These are phyloP conservation scores for Penicillium malachiteum DNA, from an alignment of 495 filamentous ascomycete genomes.

Conservation along the genomic window DNA sequence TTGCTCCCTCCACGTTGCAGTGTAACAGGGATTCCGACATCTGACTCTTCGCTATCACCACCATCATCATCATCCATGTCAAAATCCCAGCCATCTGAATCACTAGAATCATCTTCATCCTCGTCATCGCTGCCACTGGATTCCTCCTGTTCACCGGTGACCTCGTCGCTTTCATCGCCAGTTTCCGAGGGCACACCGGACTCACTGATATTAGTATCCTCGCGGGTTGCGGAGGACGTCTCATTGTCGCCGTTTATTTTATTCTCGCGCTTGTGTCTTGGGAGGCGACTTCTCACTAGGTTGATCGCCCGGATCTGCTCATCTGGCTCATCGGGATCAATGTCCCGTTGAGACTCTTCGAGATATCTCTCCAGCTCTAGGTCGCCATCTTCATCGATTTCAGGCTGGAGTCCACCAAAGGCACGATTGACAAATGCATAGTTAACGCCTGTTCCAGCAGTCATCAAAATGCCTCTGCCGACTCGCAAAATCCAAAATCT, in stretches of 20 bases:
- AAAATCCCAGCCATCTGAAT: slow-evolving; percentile 26
- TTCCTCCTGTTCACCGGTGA: background rate
- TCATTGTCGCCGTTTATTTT: background rate
- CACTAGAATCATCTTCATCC: slow-evolving; percentile 25
- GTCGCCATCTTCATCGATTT: slow-evolving; percentile 35
- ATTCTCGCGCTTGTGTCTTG: background rate
- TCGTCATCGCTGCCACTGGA: slow-evolving; percentile 20
- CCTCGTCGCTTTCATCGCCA: too few species aligned
- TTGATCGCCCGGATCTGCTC: slow-evolving; percentile 35
- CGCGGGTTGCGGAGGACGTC: background rate
- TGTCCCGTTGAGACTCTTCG: slow-evolving; percentile 38
- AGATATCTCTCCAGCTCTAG: slow-evolving; percentile 32
- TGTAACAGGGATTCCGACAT: slow-evolving; percentile 23
- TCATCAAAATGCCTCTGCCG: slow-evolving; percentile 61
- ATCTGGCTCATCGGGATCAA: slow-evolving; percentile 43
- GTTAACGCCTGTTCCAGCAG: slow-evolving; percentile 55
- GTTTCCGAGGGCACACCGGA: too few species aligned
- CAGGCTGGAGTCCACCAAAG: slow-evolving; percentile 57
- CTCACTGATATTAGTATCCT: too few species aligned
- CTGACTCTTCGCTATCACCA: slow-evolving; percentile 18
- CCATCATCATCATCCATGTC: slow-evolving; percentile 14
- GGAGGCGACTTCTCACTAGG: slow-evolving; percentile 14
- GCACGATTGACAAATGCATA: slow-evolving; percentile 60
- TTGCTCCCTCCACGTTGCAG: slow-evolving; percentile 29
- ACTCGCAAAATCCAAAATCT: slow-evolving; percentile 64